Conservation (phyloP, 1,284 basidiomycete genomes). For the Ganoderma multipileum region DNA sequence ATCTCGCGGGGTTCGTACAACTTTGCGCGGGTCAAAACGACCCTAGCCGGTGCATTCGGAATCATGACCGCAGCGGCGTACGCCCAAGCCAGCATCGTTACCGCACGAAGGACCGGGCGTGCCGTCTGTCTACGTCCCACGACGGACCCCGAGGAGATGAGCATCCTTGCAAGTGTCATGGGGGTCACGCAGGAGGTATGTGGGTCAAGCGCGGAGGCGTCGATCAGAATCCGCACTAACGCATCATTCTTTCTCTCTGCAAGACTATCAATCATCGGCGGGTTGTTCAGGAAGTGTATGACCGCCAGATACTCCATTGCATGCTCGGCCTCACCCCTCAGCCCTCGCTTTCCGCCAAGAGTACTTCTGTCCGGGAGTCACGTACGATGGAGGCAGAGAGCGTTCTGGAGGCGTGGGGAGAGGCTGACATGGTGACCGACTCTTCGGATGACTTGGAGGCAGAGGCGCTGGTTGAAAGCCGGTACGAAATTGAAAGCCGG, state of each 20-base stretch:
- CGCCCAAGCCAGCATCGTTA: conserved; percentile 62
- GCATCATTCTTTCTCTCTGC: conserved; percentile 10
- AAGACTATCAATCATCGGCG: conserved; percentile 77
- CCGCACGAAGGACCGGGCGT: conserved; percentile 56
- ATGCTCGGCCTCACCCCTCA: conserved; percentile 58
- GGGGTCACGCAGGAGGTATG: conserved; percentile 84
- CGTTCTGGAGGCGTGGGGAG: conserved; percentile 47
- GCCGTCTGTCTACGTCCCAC: conserved; percentile 52
- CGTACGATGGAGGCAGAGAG: conserved; percentile 35
- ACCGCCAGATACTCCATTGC: conserved; percentile 65
- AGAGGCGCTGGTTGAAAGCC: conserved; percentile 53
- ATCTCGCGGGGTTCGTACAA: conserved; percentile 90
- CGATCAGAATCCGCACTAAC: conserved; percentile 24
- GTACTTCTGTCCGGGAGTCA: conserved; percentile 21
- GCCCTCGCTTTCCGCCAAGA: conserved; percentile 27
- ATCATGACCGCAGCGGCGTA: conserved; percentile 81
- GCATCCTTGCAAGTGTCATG: conserved; percentile 82
- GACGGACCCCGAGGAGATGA: conserved; percentile 70
- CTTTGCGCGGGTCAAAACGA: conserved; percentile 82
- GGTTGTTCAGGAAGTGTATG: conserved; percentile 75
- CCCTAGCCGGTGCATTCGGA: conserved; percentile 87
- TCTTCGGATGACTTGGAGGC: conserved; percentile 35
- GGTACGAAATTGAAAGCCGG: conserved; percentile 56
- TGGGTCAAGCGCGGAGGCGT: background rate
- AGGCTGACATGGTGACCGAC: conserved; percentile 49